Conservation (phyloP, 1,139 yeast species). For the Blastobotrys ciferrii region DNA sequence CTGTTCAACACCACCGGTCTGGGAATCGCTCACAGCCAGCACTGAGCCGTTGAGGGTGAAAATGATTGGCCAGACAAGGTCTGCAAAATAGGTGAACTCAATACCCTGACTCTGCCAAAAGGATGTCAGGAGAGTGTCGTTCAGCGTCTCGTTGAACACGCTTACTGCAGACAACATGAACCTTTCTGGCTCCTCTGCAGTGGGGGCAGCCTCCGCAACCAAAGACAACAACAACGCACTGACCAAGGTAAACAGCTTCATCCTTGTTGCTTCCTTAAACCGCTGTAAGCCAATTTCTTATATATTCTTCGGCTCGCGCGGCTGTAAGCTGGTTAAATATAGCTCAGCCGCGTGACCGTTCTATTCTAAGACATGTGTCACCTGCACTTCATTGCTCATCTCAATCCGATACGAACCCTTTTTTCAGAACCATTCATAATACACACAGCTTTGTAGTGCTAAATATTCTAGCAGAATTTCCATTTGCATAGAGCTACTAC, state of each 20-base stretch:
- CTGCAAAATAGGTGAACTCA: neutral
- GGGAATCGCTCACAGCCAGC: neutral
- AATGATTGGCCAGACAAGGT: neutral
- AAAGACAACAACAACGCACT: neutral
- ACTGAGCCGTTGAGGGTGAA: conserved; percentile 5
- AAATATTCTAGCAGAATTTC: too few species aligned
- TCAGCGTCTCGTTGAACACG: conserved; percentile 1
- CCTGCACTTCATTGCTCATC: neutral
- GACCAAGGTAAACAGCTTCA: neutral
- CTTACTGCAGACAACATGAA: conserved; percentile 2
- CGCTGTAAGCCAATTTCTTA: neutral
- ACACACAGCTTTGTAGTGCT: too few species aligned
- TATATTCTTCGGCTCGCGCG: too few species aligned
- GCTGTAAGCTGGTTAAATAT: neutral
- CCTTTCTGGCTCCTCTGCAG: neutral
- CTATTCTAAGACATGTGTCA: neutral
- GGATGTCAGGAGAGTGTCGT: conserved; percentile 1
- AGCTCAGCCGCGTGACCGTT: neutral
- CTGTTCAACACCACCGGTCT: neutral
- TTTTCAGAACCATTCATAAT: too few species aligned
- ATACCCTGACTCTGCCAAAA: conserved; percentile 1
- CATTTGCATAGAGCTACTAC: too few species aligned
- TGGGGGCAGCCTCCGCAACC: neutral
- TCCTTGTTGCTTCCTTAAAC: neutral
- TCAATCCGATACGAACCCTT: neutral